Conservation (phyloP, 345 rosid genomes). For the Salix caprea region DNA sequence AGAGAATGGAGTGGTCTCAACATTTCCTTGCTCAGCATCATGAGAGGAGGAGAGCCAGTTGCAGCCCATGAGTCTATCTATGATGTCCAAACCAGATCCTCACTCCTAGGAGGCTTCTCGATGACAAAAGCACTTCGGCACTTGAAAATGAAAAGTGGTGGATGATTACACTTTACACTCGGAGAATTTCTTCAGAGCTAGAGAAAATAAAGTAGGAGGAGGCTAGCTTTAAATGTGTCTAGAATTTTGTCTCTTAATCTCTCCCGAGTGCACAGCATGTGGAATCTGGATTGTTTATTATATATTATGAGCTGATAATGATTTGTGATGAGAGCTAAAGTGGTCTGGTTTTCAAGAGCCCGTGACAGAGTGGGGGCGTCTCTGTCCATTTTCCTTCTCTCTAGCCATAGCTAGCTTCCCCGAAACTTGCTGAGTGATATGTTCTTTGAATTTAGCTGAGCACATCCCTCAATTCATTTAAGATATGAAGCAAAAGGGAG, state of each 20-base stretch:
- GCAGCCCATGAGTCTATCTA: constrained; percentile 6
- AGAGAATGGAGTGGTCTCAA: constrained; percentile 3
- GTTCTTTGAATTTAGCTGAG: neutral
- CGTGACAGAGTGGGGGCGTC: neutral
- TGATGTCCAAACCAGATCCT: constrained; percentile 18
- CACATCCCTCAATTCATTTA: neutral
- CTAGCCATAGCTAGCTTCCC: neutral
- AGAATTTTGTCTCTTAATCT: neutral
- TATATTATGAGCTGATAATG: neutral
- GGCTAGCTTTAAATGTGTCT: constrained; percentile 4
- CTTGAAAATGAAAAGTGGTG: constrained; percentile 16
- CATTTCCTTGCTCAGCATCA: constrained; percentile 10
- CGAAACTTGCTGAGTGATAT: neutral
- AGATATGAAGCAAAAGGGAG: neutral
- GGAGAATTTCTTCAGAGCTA: neutral
- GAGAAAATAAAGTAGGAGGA: neutral
- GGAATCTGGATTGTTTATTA: neutral
- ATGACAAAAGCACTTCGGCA: constrained; percentile 30
- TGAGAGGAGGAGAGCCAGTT: constrained; percentile 5
- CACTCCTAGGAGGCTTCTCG: constrained; percentile 28
- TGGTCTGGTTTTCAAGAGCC: neutral
- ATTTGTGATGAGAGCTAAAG: neutral
- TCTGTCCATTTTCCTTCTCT: neutral
- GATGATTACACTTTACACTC: constrained; percentile 12
- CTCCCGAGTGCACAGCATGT: constrained; percentile 12